phyloP scores from a whole-genome alignment of 768 basidiomycete genomes.

The Suillus variegatus region DNA sequence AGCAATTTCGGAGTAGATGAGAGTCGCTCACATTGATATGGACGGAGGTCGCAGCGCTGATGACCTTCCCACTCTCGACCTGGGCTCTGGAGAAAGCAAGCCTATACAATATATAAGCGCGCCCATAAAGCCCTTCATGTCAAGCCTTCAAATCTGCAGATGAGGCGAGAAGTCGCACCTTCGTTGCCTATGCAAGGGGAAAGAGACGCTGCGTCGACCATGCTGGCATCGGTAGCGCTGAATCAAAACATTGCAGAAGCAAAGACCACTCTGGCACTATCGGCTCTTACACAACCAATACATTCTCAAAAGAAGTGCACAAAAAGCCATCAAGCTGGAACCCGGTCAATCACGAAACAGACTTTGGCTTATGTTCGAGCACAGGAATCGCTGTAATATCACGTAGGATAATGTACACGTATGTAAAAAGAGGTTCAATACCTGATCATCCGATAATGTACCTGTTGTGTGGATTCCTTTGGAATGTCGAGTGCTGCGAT shows the following conservation, averaged over 20 bases:
- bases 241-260: constrained; percentile 37
- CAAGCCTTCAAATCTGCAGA: constrained; percentile 53
- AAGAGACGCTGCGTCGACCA: constrained; percentile 43
- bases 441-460: background rate
- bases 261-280: constrained; percentile 47
- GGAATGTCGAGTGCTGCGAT: background rate
- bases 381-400: constrained; percentile 22
- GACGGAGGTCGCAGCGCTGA: background rate
- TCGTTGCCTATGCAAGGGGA: constrained; percentile 53
- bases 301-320: constrained; percentile 48
- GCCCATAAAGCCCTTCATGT: constrained; percentile 58
- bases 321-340: constrained; percentile 62
- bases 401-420: background rate
- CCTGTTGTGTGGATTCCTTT: background rate
- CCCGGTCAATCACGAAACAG: constrained; percentile 46
- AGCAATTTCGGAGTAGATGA: background rate
- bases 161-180: constrained; percentile 55
- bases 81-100: too few species aligned
- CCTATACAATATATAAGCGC: too few species aligned
- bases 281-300: constrained; percentile 43
- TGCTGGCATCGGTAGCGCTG: constrained; percentile 38
- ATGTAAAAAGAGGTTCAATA: background rate
- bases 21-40: background rate
- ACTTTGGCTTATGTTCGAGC: constrained; percentile 56
- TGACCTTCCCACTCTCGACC: too few species aligned